Conservation (phyloP, 345 rosid species). For the Populus simonii region DNA sequence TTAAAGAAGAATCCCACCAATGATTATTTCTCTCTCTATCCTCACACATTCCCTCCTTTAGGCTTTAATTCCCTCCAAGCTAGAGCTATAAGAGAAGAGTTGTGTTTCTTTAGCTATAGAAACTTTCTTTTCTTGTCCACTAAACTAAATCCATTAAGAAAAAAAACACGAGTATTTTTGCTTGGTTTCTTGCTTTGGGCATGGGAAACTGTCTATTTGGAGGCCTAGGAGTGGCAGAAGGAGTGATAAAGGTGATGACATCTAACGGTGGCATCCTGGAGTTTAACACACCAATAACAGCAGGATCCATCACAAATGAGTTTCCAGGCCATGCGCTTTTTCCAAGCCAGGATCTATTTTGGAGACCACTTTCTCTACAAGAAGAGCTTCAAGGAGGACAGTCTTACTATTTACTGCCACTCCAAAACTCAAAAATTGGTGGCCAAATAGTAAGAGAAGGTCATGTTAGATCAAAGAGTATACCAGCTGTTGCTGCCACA, state of each 20-base stretch:
- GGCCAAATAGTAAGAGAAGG: slow-evolving; percentile 42
- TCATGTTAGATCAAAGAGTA: slow-evolving; percentile 67
- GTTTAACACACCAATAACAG: slow-evolving; percentile 52
- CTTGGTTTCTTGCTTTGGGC: background rate
- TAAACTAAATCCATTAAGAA: background rate
- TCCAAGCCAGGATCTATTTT: slow-evolving; percentile 47
- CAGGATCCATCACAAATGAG: slow-evolving; percentile 46
- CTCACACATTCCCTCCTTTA: slow-evolving; percentile 1
- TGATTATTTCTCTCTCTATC: slow-evolving; percentile 9
- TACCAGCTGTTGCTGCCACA: slow-evolving; percentile 22
- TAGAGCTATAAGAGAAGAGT: background rate
- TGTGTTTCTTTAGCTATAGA: background rate
- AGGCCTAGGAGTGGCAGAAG: slow-evolving; percentile 47
- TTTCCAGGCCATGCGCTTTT: slow-evolving; percentile 63
- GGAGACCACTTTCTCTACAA: slow-evolving; percentile 44
- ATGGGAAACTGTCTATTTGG: slow-evolving; percentile 90
- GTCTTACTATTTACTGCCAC: slow-evolving; percentile 59
- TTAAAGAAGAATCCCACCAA: slow-evolving; percentile 41
- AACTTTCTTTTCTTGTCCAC: background rate
- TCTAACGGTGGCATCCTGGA: slow-evolving; percentile 65
- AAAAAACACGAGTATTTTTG: background rate
- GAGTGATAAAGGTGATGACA: slow-evolving; percentile 47
- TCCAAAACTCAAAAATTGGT: slow-evolving; percentile 12
- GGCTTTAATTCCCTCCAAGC: slow-evolving; percentile 13
- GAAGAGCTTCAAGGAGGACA: slow-evolving; percentile 50